phyloP scores from a whole-genome alignment of 1,139 yeast species.

The Suhomyces bolitotheri region DNA sequence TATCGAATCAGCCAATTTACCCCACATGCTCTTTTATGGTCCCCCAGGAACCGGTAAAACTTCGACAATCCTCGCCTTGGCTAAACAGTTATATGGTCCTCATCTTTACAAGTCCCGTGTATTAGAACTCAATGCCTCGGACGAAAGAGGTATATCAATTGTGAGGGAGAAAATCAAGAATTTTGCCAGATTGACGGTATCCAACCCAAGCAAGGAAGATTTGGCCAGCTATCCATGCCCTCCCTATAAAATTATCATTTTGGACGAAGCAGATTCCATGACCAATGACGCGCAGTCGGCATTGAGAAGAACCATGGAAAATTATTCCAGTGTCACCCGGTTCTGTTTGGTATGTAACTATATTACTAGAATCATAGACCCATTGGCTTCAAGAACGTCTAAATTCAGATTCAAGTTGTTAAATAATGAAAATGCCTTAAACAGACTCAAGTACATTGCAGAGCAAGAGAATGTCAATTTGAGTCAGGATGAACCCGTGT shows the following conservation, averaged over 20 bases:
- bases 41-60: constrained; percentile 99
- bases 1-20: constrained; percentile 75
- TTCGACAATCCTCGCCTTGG: constrained; percentile 85
- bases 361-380: constrained; percentile 94
- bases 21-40: constrained; percentile 95
- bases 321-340: constrained; percentile 85
- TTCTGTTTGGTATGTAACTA: constrained; percentile 94
- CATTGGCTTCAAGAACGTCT: constrained; percentile 93
- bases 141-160: constrained; percentile 92
- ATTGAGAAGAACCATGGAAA: constrained; percentile 93
- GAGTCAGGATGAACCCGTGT: constrained; percentile 41
- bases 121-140: constrained; percentile 91
- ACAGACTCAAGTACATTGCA: constrained; percentile 63
- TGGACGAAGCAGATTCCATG: constrained; percentile 98
- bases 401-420: constrained; percentile 86
- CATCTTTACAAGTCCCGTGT: constrained; percentile 71
- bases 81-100: constrained; percentile 80
- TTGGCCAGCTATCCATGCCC: constrained; percentile 84
- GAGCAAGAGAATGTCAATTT: constrained; percentile 53
- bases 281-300: constrained; percentile 98
- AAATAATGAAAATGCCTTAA: constrained; percentile 68
- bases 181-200: constrained; percentile 84
- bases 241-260: constrained; percentile 80
- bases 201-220: constrained; percentile 74
- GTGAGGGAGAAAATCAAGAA: constrained; percentile 91